phyloP scores from a whole-genome alignment of 1,284 basidiomycete species.

The Pisolithus thermaeus region DNA sequence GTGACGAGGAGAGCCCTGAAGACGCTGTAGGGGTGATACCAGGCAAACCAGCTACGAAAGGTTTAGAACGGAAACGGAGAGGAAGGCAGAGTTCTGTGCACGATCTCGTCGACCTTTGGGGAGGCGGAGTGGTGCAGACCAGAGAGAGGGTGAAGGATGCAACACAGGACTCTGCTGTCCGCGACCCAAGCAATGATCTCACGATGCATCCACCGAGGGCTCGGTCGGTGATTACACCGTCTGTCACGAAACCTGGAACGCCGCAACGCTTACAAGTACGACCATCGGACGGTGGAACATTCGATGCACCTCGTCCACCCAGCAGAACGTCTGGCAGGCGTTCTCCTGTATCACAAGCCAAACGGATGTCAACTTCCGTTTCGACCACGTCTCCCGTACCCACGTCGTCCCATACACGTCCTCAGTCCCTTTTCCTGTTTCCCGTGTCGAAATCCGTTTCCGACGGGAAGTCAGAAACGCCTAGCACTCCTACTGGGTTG shows the following conservation, averaged over 20 bases:
- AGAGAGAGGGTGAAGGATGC: constrained; percentile 35
- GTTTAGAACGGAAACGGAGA: constrained; percentile 24
- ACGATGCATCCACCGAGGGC: constrained; percentile 14
- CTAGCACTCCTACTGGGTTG: constrained; percentile 31
- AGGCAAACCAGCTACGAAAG: constrained; percentile 17
- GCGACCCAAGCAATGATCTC: constrained; percentile 14
- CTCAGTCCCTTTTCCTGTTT: constrained; percentile 71
- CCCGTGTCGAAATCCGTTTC: constrained; percentile 45
- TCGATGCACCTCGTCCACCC: constrained; percentile 22
- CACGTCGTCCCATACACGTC: constrained; percentile 42
- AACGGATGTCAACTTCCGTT: constrained; percentile 20
- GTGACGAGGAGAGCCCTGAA: constrained; percentile 55
- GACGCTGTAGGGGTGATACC: constrained; percentile 37
- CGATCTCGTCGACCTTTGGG: constrained; percentile 71
- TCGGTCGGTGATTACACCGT: constrained; percentile 13
- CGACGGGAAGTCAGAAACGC: constrained; percentile 29
- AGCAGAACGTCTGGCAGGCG: constrained; percentile 26
- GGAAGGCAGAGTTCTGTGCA: constrained; percentile 73
- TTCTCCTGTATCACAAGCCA: constrained; percentile 22
- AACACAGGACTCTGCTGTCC: constrained; percentile 11
- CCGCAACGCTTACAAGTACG: constrained; percentile 26
- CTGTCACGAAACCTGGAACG: constrained; percentile 19
- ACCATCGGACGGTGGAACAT: constrained; percentile 8
- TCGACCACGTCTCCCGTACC: constrained; percentile 19
- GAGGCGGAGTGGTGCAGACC: constrained; percentile 40